Conservation (phyloP, 2,329 filamentous ascomycete genomes). For the Stemphylium vesicarium region DNA sequence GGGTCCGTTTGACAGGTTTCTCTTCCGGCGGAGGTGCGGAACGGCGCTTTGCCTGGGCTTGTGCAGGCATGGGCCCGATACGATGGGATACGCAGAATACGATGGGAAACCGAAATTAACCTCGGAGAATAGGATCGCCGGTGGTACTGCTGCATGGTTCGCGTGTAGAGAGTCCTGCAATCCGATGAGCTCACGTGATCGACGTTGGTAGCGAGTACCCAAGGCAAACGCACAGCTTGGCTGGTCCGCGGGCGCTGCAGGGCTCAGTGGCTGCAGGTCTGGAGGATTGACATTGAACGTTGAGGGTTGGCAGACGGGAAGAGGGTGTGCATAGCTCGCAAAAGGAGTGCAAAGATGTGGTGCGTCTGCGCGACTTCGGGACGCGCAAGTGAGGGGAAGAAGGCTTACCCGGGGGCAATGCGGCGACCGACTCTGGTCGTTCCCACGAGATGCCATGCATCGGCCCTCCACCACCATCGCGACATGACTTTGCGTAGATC, state of each 20-base stretch:
- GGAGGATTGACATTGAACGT: neutral
- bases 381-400: slow-evolving; percentile 14
- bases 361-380: slow-evolving; percentile 1
- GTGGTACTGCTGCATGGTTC: slow-evolving; percentile 4
- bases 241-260: slow-evolving; percentile 4
- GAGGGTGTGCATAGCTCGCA: neutral
- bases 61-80: slow-evolving; percentile 32
- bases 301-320: neutral
- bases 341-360: slow-evolving; percentile 8
- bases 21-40: slow-evolving; percentile 24
- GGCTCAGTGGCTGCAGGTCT: slow-evolving; percentile 1
- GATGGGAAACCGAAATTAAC: slow-evolving; percentile 4
- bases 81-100: neutral
- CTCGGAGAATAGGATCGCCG: slow-evolving; percentile 2
- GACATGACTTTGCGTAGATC: slow-evolving; percentile 16
- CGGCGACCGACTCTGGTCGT: slow-evolving; percentile 1
- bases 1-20: slow-evolving; percentile 59
- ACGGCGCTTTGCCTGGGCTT: slow-evolving; percentile 36
- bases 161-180: slow-evolving; percentile 2
- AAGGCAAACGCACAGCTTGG: slow-evolving; percentile 4
- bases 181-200: slow-evolving; percentile 3
- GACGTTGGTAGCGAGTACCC: neutral
- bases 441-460: neutral
- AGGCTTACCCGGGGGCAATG: slow-evolving; percentile 15
- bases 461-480: slow-evolving; percentile 11